Conservation (phyloP, 1,139 yeast species). For the Blastobotrys arbuscula region DNA sequence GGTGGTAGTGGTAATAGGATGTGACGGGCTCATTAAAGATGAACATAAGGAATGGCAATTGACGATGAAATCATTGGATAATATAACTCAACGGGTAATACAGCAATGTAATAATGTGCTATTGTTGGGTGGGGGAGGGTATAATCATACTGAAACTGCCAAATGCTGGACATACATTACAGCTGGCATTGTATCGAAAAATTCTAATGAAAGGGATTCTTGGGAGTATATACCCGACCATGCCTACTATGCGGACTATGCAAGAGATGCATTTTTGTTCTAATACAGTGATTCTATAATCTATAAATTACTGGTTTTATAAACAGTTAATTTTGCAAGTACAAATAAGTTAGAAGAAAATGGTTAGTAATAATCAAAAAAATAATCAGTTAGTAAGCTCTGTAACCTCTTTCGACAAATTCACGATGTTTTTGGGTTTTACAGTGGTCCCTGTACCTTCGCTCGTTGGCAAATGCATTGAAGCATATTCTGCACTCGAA, state of each 20-base stretch:
- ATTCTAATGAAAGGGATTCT: slow-evolving; percentile 8
- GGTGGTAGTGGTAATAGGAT: slow-evolving; percentile 62
- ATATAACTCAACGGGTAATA: slow-evolving; percentile 36
- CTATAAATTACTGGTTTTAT: no score
- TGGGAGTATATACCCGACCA: slow-evolving; percentile 52
- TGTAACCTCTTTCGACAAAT: slow-evolving; percentile 6
- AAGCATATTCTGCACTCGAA: slow-evolving; percentile 16
- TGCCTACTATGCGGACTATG: slow-evolving; percentile 41
- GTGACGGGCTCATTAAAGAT: slow-evolving; percentile 63
- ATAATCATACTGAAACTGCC: slow-evolving; percentile 57
- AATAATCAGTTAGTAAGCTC: background rate
- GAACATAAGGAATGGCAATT: slow-evolving; percentile 65
- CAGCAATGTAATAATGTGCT: slow-evolving; percentile 37
- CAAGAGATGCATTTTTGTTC: slow-evolving; percentile 45
- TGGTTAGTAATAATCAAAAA: background rate
- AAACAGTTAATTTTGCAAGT: slow-evolving; percentile 18
- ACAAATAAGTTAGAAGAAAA: background rate
- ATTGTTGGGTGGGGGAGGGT: slow-evolving; percentile 76
- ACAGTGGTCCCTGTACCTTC: slow-evolving; percentile 14
- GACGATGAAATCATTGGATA: slow-evolving; percentile 47
- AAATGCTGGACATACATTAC: slow-evolving; percentile 62
- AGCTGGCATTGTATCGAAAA: slow-evolving; percentile 29
- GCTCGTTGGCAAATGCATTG: slow-evolving; percentile 14
- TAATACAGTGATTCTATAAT: no score
- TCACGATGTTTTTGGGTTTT: slow-evolving; percentile 13